These are phyloP conservation scores for Scalesia atractyloides DNA, from an alignment of 129 eudicot species.

Conservation along the genomic window DNA sequence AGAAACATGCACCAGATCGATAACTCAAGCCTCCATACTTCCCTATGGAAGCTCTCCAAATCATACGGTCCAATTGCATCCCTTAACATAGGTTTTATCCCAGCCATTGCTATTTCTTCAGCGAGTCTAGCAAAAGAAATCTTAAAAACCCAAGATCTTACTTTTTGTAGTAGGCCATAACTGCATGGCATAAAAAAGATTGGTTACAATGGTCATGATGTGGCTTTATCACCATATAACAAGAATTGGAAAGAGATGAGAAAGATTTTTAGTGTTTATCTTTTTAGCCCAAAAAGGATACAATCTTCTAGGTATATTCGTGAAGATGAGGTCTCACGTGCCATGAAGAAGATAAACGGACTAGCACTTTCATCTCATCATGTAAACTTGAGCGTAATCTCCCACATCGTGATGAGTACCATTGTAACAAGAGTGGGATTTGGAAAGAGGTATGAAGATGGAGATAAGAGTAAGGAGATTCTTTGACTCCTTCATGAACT, in stretches of 20 bases:
- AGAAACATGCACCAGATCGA: constrained; percentile 36
- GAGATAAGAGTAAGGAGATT: constrained; percentile 5
- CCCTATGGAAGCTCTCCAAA: constrained; percentile 31
- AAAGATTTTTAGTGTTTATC: constrained; percentile 17
- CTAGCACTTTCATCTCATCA: constrained; percentile 8
- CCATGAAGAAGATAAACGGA: constrained; percentile 5
- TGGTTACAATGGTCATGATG: constrained; percentile 22
- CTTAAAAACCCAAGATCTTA: constrained; percentile 22
- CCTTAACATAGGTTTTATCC: constrained; percentile 22
- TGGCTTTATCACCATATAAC: constrained; percentile 17
- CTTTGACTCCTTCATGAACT: constrained; percentile 23
- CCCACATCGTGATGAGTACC: constrained; percentile 1
- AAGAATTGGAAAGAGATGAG: constrained; percentile 26
- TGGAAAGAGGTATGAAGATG: constrained; percentile 33
- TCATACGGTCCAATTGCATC: constrained; percentile 26
- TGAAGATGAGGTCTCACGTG: constrained; percentile 29
- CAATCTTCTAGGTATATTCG: constrained; percentile 22
- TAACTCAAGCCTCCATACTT: constrained; percentile 21
- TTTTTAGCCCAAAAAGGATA: constrained; percentile 13
- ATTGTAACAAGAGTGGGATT: constrained; percentile 23
- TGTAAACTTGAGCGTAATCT: constrained; percentile 24
- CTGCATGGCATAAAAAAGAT: constrained; percentile 1
- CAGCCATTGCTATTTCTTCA: constrained; percentile 21
- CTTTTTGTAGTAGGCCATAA: constrained; percentile 20
- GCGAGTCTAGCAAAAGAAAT: constrained; percentile 28